Base-by-base conservation (phyloP, 2,329 filamentous ascomycete genomes). In the Ilyonectria sp. region DNA sequence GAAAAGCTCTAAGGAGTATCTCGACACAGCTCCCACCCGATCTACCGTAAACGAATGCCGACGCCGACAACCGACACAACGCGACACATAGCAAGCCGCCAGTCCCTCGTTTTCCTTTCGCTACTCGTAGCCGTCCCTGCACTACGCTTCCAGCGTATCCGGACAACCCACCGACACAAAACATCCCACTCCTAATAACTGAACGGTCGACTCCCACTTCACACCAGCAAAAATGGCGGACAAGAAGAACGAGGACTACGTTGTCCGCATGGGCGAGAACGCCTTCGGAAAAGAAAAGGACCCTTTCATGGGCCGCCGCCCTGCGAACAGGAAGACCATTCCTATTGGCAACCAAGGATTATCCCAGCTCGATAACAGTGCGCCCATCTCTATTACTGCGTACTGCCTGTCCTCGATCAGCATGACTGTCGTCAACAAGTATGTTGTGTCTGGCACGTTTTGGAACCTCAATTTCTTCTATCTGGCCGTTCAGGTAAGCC, bases 361-460 rank as follows among this genome's bases (percentile, higher is more conserved):
- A 19, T 71, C 69, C 43, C 83, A 85, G 75, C 80, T 94, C 69
- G 88, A 91, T 76, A 94, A 94, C 83, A 96, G 90, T 81, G 93
- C 94, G 17, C 85, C 89, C 52, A 80, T 96, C 54, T 94, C 95
- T 23, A 93, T 99, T 75, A 79, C 97, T 72, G 90, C 93, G 55
- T 99, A 99, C 86, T 99, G 96, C 82, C 86, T 93, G 77, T 94
- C 95, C 60, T 98, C 95, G n/a, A 99, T 99, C 79, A 89, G 95
- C 81, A 99, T 99, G 96, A 99, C 96, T 8, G 93, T 98, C n/a
- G 96, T 97, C 81, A 99, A 99, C 86, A 99, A 99, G 87, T 99
- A 97, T 81, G 95, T 98, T 70, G 90, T 99, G 53, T 98, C 94
- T 8, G 96, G 96, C 68, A 87, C 89, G 58, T 89, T 92, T 73